Percentiles rank a stretch among this genome's conserved stretches.
Evolutionary conservation across 306 rosid genomes (phyloP).

Genomic region (Sicyos edulis): DNA sequence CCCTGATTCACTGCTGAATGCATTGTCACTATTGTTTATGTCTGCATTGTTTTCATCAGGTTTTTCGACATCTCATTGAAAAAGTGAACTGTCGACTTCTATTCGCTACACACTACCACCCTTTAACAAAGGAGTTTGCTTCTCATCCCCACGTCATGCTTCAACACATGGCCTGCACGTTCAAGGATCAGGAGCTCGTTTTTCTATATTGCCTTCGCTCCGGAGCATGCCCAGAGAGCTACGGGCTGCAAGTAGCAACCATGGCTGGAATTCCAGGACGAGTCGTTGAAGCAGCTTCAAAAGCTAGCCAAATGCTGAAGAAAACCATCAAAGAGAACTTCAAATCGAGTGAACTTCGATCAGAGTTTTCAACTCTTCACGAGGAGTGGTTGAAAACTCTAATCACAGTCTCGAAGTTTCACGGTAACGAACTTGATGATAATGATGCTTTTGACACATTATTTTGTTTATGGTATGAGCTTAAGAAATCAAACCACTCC

Average conservation of each 20-base stretch:
- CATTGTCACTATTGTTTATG: neutral
- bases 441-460: conserved; percentile 64
- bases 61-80: conserved; percentile 77
- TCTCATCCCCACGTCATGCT: conserved; percentile 80
- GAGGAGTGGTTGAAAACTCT: conserved; percentile 81
- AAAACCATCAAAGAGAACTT: conserved; percentile 56
- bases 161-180: conserved; percentile 92
- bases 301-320: conserved; percentile 65
- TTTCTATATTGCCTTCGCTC: conserved; percentile 69
- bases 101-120: conserved; percentile 94
- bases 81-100: conserved; percentile 86
- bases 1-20: neutral
- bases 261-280: conserved; percentile 86
- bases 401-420: conserved; percentile 35
- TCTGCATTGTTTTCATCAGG: conserved; percentile 35
- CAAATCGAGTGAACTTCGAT: conserved; percentile 61
- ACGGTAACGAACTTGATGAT: conserved; percentile 31
- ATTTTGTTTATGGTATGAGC: conserved; percentile 63
- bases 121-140: conserved; percentile 84
- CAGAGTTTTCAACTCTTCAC: conserved; percentile 83
- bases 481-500: conserved; percentile 40
- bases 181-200: conserved; percentile 57
- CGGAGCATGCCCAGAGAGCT: conserved; percentile 89
- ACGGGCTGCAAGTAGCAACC: conserved; percentile 83
- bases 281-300: conserved; percentile 61